These are phyloP conservation scores for Cryptosporidium parvum DNA, from an alignment of 169 alveolate species.

Conservation along the genomic window DNA sequence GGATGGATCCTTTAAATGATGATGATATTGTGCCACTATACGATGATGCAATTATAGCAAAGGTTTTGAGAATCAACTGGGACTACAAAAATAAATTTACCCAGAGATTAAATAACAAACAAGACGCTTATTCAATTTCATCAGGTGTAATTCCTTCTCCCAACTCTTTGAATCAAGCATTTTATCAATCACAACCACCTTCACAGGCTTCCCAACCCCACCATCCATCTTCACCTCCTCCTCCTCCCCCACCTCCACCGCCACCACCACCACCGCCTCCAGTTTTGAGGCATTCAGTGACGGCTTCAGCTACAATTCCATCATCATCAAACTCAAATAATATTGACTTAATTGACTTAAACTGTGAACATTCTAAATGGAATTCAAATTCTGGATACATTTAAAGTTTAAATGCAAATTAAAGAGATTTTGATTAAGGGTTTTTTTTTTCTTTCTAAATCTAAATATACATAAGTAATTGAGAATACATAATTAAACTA, in stretches of 20 bases:
- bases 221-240: slow-evolving; percentile 23
- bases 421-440: too few species aligned
- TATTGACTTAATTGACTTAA: slow-evolving; percentile 48
- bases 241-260: not conserved
- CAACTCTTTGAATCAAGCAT: not conserved
- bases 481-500: not conserved
- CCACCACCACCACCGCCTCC: slow-evolving; percentile 21
- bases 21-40: slow-evolving; percentile 53
- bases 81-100: slow-evolving; percentile 3
- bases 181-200: slow-evolving; percentile 20
- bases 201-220: slow-evolving; percentile 3
- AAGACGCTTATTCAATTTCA: not conserved
- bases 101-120: not conserved
- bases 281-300: not conserved
- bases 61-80: slow-evolving; percentile 61
- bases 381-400: slow-evolving; percentile 35
- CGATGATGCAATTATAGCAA: slow-evolving; percentile 52
- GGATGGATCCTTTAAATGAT: slow-evolving; percentile 71
- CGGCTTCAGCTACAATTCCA: slow-evolving; percentile 13
- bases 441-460: too few species aligned
- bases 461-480: too few species aligned
- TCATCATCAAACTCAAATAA: not conserved
- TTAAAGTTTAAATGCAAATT: not conserved
- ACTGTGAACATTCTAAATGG: slow-evolving; percentile 38
- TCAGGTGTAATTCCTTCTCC: not conserved